phyloP scores from a whole-genome alignment of 768 basidiomycete species.

The Lactarius pseudohatsudake region DNA sequence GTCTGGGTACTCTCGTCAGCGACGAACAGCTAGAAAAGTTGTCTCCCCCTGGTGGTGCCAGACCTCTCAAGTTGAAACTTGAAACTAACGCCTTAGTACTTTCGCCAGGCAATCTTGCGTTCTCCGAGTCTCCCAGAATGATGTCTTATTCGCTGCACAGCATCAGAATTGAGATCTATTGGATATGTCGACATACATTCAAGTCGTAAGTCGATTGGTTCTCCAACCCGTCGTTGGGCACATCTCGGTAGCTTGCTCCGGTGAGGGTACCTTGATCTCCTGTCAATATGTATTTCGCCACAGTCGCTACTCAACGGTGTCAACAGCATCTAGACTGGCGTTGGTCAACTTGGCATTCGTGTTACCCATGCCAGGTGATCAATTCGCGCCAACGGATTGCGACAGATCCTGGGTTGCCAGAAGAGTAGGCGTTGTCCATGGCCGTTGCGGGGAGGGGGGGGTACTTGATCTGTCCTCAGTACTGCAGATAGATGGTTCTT shows the following conservation, averaged over 20 bases:
- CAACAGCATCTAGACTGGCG: neutral
- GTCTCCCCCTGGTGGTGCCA: slow-evolving; percentile 36
- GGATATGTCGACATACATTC: neutral
- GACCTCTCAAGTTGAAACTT: slow-evolving; percentile 38
- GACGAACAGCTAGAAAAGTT: neutral
- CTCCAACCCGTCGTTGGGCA: neutral
- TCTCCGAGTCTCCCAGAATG: too few species aligned
- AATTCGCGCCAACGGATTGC: neutral
- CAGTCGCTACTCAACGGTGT: neutral
- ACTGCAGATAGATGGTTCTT: too few species aligned
- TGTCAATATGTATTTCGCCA: neutral
- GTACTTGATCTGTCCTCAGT: neutral
- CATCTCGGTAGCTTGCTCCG: neutral
- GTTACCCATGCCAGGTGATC: neutral
- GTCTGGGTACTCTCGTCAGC: slow-evolving; percentile 44
- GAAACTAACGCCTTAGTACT: slow-evolving; percentile 34
- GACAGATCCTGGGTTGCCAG: neutral
- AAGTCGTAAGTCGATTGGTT: neutral
- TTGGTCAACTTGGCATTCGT: neutral
- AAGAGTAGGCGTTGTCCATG: neutral
- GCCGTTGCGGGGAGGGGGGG: neutral
- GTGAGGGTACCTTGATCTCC: neutral
- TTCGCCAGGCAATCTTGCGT: neutral
- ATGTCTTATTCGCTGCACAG: neutral
- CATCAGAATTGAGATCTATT: neutral